phyloP scores from a whole-genome alignment of 78 protist species.

The Tieghemostelium lacteum region DNA sequence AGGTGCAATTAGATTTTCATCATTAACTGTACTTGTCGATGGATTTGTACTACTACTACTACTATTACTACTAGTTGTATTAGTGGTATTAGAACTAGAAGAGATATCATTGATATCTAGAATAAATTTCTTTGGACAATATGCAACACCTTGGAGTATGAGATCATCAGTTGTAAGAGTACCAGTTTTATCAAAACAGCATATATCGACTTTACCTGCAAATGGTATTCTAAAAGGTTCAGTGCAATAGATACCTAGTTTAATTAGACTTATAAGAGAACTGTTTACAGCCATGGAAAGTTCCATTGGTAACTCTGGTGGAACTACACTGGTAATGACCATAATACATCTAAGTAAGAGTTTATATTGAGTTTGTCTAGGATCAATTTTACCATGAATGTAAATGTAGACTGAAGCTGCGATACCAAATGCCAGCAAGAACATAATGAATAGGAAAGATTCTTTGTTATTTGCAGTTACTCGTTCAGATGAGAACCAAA shows the following conservation, averaged over 20 bases:
- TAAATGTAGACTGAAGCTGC: slow-evolving; percentile 93
- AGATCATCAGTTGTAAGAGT: slow-evolving; percentile 97
- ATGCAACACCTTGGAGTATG: slow-evolving; percentile 87
- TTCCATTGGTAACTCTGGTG: slow-evolving; percentile 99
- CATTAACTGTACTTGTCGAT: background rate
- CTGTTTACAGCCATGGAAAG: slow-evolving; percentile 95
- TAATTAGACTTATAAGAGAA: slow-evolving; percentile 80
- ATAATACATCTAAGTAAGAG: slow-evolving; percentile 93
- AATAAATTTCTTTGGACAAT: slow-evolving; percentile 11
- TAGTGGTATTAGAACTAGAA: background rate
- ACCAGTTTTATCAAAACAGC: slow-evolving; percentile 99
- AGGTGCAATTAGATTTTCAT: background rate
- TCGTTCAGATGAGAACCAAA: slow-evolving; percentile 90
- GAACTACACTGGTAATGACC: slow-evolving; percentile 97
- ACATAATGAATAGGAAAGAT: slow-evolving; percentile 87
- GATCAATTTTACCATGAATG: slow-evolving; percentile 69
- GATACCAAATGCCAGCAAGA: slow-evolving; percentile 94
- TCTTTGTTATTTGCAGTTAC: slow-evolving; percentile 92
- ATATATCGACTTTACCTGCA: slow-evolving; percentile 96
- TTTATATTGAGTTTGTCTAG: slow-evolving; percentile 79
- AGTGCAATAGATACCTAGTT: slow-evolving; percentile 97
- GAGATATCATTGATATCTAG: background rate
- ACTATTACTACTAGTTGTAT: no score
- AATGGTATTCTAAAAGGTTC: slow-evolving; percentile 99
- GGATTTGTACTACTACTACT: no score